These are phyloP conservation scores for Polytrichum formosum DNA, from an alignment of 225 moss, liverwort and hornwort species.

Conservation along the genomic window DNA sequence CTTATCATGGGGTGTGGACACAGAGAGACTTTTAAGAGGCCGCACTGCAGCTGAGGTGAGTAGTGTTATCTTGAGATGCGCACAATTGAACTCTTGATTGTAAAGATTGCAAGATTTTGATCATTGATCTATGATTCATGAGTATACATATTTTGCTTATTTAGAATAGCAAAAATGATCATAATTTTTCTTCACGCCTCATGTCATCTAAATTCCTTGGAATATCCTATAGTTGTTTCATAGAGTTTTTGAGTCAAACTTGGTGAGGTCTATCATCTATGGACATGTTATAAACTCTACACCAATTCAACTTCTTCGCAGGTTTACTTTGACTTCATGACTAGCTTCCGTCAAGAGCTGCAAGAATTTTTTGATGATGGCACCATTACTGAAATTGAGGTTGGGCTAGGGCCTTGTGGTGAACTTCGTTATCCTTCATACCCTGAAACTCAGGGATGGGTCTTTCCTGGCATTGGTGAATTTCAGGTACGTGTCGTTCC, in stretches of 20 bases:
- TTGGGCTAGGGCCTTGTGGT: constrained; percentile 76
- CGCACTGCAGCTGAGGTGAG: constrained; percentile 63
- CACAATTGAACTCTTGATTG: too few relatives aligned
- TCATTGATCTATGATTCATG: too few relatives aligned
- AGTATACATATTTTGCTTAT: too few relatives aligned
- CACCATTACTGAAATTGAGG: constrained; percentile 43
- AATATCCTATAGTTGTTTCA: too few relatives aligned
- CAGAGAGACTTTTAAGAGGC: constrained; percentile 42
- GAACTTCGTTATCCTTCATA: constrained; percentile 78
- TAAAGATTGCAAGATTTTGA: too few relatives aligned
- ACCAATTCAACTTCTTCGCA: constrained; percentile 18
- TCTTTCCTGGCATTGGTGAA: constrained; percentile 68
- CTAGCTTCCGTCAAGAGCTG: constrained; percentile 39
- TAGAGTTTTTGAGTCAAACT: too few relatives aligned
- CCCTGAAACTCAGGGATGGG: constrained; percentile 64
- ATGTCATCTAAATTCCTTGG: too few relatives aligned
- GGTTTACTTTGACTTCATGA: constrained; percentile 85
- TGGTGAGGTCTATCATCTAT: too few relatives aligned
- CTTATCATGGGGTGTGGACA: constrained; percentile 59
- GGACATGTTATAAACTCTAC: neutral
- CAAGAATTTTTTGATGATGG: constrained; percentile 38
- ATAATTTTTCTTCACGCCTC: too few relatives aligned
- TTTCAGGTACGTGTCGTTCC: constrained; percentile 55
- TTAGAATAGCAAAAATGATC: too few relatives aligned
- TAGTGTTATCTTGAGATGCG: neutral